Evolutionary conservation across 805 yeast species (phyloP).

Genomic region (Kazachstania viticola): DNA sequence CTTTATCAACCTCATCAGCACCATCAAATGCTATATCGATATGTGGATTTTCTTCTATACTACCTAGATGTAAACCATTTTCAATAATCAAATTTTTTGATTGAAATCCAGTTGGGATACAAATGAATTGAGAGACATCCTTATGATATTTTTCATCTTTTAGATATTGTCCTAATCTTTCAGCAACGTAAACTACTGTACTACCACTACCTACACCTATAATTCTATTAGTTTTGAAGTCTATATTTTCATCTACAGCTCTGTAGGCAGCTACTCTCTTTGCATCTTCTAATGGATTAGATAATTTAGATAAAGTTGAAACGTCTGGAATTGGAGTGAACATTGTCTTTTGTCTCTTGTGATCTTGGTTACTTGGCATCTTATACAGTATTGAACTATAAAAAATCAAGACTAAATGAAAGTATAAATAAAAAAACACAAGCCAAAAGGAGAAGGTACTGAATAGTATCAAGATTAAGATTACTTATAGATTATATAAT

Average conservation of each 20-base stretch:
- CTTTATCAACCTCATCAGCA: slow-evolving; percentile 87
- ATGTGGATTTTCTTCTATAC: slow-evolving; percentile 70
- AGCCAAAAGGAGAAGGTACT: too few relatives aligned
- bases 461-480: too few relatives aligned
- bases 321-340: slow-evolving; percentile 4
- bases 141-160: slow-evolving; percentile 31
- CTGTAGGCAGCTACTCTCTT: slow-evolving; percentile 80
- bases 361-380: too few relatives aligned
- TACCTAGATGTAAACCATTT: slow-evolving; percentile 68
- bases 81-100: slow-evolving; percentile 74
- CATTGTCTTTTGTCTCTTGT: not conserved
- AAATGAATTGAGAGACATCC: slow-evolving; percentile 38
- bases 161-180: slow-evolving; percentile 55
- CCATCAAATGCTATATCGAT: slow-evolving; percentile 96
- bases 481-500: too few relatives aligned
- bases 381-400: too few relatives aligned
- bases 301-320: slow-evolving; percentile 2
- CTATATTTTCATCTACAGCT: slow-evolving; percentile 68
- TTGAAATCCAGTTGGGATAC: slow-evolving; percentile 96
- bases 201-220: slow-evolving; percentile 96
- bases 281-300: slow-evolving; percentile 57
- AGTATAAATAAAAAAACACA: too few relatives aligned
- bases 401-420: too few relatives aligned
- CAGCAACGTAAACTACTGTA: slow-evolving; percentile 95
- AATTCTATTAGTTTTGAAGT: slow-evolving; percentile 51